Percentiles rank a stretch among this genome's conserved stretches.
Evolutionary conservation across 139 green algal species (phyloP).

Genomic region (Chlamydomonas eustigma): DNA sequence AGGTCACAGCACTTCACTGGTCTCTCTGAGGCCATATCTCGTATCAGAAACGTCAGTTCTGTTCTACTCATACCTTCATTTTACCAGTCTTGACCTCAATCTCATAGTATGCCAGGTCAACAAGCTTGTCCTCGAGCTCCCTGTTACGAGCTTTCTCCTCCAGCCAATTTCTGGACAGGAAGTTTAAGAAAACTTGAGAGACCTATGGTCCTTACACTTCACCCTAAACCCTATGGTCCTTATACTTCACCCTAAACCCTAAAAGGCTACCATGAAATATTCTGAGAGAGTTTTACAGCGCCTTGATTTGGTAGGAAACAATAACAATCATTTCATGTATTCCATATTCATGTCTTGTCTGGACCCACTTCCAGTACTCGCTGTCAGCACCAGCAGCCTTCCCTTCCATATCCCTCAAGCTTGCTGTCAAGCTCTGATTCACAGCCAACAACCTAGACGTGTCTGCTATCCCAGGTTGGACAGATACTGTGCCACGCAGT

Average conservation of each 20-base stretch:
- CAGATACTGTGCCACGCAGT: slow-evolving; percentile 33
- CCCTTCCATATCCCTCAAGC: slow-evolving; percentile 21
- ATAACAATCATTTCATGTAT: too few species aligned
- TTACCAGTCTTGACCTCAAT: slow-evolving; percentile 55
- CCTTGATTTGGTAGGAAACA: too few species aligned
- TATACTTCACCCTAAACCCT: too few species aligned
- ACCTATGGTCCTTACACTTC: too few species aligned
- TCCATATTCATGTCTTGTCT: too few species aligned
- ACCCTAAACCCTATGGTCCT: too few species aligned
- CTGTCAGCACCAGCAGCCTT: slow-evolving; percentile 16
- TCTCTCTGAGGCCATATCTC: too few species aligned
- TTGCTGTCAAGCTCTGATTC: slow-evolving; percentile 28
- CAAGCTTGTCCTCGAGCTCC: slow-evolving; percentile 32
- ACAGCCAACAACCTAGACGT: slow-evolving; percentile 30
- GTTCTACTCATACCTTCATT: slow-evolving; percentile 57
- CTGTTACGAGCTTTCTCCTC: slow-evolving; percentile 48
- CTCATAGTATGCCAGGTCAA: slow-evolving; percentile 48
- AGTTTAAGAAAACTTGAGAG: too few species aligned
- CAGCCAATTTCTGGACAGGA: slow-evolving; percentile 45
- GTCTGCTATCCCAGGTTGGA: slow-evolving; percentile 13
- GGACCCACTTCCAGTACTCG: slow-evolving; percentile 38
- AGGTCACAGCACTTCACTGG: too few species aligned
- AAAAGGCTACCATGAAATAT: too few species aligned
- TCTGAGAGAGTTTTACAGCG: too few species aligned
- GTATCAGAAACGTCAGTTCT: too few species aligned